Evolutionary conservation across 140 eudicot genomes (phyloP).

Genomic region (Senecio squalidus): DNA sequence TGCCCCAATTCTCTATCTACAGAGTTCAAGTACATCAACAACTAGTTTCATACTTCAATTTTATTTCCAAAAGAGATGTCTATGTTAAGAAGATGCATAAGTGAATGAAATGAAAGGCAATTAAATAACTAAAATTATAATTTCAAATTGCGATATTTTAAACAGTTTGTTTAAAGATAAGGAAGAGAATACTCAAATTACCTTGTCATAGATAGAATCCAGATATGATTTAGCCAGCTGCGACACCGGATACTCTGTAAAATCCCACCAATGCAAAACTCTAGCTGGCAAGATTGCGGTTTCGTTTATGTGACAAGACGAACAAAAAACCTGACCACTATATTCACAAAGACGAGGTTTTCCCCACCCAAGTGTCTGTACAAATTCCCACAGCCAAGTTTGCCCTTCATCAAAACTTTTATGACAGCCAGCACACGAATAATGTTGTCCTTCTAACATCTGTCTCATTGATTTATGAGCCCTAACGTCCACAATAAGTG

Average conservation of each 20-base stretch:
- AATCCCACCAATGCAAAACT: constrained; percentile 96
- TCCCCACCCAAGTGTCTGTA: constrained; percentile 85
- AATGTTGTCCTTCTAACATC: constrained; percentile 77
- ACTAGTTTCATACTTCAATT: too few species aligned
- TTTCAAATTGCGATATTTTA: too few species aligned
- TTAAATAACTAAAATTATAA: too few species aligned
- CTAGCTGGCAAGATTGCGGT: constrained; percentile 88
- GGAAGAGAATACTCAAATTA: constrained; percentile 23
- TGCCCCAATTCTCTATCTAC: too few species aligned
- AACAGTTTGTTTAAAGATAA: too few species aligned
- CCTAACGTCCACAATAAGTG: constrained; percentile 64
- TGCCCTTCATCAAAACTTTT: constrained; percentile 73
- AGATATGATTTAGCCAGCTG: constrained; percentile 87
- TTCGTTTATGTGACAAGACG: constrained; percentile 82
- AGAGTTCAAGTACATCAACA: too few species aligned
- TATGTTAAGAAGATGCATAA: too few species aligned
- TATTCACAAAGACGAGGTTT: constrained; percentile 91
- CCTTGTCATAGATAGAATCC: constrained; percentile 91
- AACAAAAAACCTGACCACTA: constrained; percentile 83
- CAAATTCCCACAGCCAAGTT: constrained; percentile 67
- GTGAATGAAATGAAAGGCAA: too few species aligned
- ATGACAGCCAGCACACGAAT: constrained; percentile 88
- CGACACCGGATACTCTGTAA: constrained; percentile 78
- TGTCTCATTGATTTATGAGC: constrained; percentile 60
- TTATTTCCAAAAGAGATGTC: too few species aligned